Evolutionary conservation across 2,329 filamentous ascomycete species (phyloP).

Genomic region (Apiospora kogelbergensis): DNA sequence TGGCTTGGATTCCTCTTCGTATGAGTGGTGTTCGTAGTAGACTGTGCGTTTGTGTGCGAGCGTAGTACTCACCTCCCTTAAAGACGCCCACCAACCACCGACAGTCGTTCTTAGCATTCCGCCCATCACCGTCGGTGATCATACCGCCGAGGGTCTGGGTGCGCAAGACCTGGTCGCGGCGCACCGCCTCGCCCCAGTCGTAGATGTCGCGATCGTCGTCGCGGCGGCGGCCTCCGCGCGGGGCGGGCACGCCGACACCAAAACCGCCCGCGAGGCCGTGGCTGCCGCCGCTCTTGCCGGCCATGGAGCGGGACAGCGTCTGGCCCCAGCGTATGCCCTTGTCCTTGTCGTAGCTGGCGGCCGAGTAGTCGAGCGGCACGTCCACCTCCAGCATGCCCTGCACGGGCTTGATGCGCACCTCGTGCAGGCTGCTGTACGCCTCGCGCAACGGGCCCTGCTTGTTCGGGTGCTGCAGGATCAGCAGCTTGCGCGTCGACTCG

Average conservation of each 20-base stretch:
- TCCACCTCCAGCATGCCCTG: conserved; percentile 90
- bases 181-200: conserved; percentile 67
- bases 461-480: conserved; percentile 89
- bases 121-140: conserved; percentile 51
- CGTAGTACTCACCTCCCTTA: conserved; percentile 63
- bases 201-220: conserved; percentile 43
- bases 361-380: conserved; percentile 72
- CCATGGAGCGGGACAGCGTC: conserved; percentile 62
- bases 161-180: conserved; percentile 70
- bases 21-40: too few species aligned
- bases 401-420: conserved; percentile 78
- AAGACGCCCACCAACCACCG: conserved; percentile 91
- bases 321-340: conserved; percentile 84
- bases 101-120: conserved; percentile 61
- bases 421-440: conserved; percentile 65
- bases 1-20: too few species aligned
- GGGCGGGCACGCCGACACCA: conserved; percentile 53
- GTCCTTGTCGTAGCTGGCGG: conserved; percentile 74
- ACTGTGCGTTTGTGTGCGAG: background rate
- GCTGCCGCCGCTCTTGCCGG: conserved; percentile 61
- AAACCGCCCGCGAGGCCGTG: conserved; percentile 74
- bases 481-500: conserved; percentile 61
- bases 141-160: conserved; percentile 86
- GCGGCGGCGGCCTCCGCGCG: conserved; percentile 33
- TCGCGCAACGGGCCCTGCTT: conserved; percentile 52